phyloP scores from a whole-genome alignment of 129 eudicot species.

The Lactuca sativa region DNA sequence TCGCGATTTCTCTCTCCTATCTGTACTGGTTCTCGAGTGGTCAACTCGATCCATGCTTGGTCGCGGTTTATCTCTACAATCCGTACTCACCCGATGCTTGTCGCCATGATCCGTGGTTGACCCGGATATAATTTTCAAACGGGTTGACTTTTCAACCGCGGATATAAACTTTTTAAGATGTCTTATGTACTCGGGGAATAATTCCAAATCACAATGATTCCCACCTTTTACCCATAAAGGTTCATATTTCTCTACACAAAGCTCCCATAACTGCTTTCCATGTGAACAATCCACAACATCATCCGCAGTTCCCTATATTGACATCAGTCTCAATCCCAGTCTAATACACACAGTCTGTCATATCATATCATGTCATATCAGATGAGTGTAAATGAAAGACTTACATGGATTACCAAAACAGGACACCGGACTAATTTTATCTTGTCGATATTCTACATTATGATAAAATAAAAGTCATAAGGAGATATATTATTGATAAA shows the following conservation, averaged over 20 bases:
- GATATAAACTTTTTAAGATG: slow-evolving; percentile 80
- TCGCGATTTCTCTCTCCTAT: slow-evolving; percentile 63
- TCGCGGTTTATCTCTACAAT: slow-evolving; percentile 59
- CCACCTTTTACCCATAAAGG: slow-evolving; percentile 94
- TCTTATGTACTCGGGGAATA: slow-evolving; percentile 80
- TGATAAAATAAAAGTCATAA: slow-evolving; percentile 9
- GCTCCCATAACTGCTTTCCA: slow-evolving; percentile 92
- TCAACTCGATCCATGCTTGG: slow-evolving; percentile 63
- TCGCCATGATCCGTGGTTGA: slow-evolving; percentile 38
- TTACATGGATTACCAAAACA: slow-evolving; percentile 87
- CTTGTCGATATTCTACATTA: slow-evolving; percentile 88
- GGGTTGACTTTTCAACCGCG: slow-evolving; percentile 70
- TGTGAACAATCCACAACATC: slow-evolving; percentile 94
- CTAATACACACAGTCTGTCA: background rate
- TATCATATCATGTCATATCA: too few relatives aligned
- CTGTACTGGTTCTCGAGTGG: slow-evolving; percentile 57
- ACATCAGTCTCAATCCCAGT: background rate
- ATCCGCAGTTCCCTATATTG: slow-evolving; percentile 81
- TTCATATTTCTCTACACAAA: slow-evolving; percentile 87
- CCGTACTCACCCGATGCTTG: slow-evolving; percentile 57
- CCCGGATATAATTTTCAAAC: slow-evolving; percentile 42
- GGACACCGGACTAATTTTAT: slow-evolving; percentile 73
- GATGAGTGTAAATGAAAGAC: slow-evolving; percentile 21
- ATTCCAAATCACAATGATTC: slow-evolving; percentile 91
- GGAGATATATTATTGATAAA: background rate